These are phyloP conservation scores for Moesziomyces aphidis DNA, from an alignment of 1,284 basidiomycete species.

Conservation along the genomic window DNA sequence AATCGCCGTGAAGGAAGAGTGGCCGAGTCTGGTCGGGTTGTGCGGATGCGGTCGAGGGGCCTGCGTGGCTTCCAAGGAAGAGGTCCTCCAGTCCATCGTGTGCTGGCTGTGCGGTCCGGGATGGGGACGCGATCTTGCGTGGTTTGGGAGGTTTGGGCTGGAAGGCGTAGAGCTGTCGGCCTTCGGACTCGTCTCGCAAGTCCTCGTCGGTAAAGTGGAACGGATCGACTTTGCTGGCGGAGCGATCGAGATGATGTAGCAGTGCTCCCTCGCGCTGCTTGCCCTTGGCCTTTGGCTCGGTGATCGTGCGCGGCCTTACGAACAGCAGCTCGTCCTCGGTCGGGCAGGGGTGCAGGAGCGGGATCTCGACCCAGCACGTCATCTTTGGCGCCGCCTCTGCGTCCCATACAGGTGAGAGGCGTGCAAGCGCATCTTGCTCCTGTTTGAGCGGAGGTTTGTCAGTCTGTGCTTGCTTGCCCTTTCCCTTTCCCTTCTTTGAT, in stretches of 20 bases:
- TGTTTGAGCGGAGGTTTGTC: not conserved
- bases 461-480: not conserved
- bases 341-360: not conserved
- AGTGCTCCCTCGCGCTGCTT: slow-evolving; percentile 7
- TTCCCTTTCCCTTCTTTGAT: not conserved
- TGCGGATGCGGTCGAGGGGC: not conserved
- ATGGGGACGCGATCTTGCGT: no score
- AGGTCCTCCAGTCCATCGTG: slow-evolving; percentile 17
- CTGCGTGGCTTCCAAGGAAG: slow-evolving; percentile 11
- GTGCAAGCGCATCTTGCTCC: not conserved
- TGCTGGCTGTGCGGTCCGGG: not conserved
- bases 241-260: slow-evolving; percentile 10
- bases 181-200: slow-evolving; percentile 3
- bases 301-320: slow-evolving; percentile 10
- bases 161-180: slow-evolving; percentile 9
- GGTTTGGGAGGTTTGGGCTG: slow-evolving; percentile 2
- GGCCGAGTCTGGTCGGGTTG: slow-evolving; percentile 2
- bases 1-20: slow-evolving; percentile 19
- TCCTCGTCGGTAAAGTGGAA: slow-evolving; percentile 22
- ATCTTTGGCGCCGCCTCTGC: not conserved
- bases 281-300: slow-evolving; percentile 12
- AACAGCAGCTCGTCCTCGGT: slow-evolving; percentile 25
- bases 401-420: slow-evolving; percentile 2
- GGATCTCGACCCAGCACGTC: slow-evolving; percentile 32
- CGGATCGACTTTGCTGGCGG: slow-evolving; percentile 10